phyloP scores from a whole-genome alignment of 129 eudicot species.

The Silybum marianum region DNA sequence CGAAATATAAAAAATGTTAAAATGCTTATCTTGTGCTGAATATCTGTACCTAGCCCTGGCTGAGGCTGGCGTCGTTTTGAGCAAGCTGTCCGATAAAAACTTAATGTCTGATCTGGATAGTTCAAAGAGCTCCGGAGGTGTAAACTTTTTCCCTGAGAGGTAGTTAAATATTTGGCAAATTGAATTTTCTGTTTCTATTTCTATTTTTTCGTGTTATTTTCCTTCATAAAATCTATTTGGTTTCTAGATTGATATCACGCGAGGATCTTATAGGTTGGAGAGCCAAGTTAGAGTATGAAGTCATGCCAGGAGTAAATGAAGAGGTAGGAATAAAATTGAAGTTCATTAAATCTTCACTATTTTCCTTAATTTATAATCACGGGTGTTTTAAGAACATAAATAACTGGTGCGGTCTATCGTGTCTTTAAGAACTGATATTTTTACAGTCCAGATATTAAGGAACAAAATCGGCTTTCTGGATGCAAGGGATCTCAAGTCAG shows the following conservation, averaged over 20 bases:
- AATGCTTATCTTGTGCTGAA: constrained; percentile 12
- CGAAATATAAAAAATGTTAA: background rate
- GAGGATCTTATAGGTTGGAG: constrained; percentile 89
- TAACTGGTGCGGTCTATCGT: constrained; percentile 2
- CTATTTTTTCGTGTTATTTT: background rate
- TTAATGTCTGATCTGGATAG: constrained; percentile 27
- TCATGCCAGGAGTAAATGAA: constrained; percentile 55
- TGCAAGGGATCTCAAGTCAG: constrained; percentile 75
- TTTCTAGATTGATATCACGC: constrained; percentile 67
- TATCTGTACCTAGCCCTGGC: constrained; percentile 65
- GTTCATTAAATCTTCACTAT: background rate
- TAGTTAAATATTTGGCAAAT: constrained; percentile 24
- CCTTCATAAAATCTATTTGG: background rate
- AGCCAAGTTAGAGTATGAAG: constrained; percentile 80
- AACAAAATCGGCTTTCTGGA: constrained; percentile 78
- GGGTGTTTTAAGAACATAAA: background rate
- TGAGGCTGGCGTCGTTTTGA: constrained; percentile 75
- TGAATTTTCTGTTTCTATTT: background rate
- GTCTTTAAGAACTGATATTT: constrained; percentile 56
- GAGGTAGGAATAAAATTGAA: constrained; percentile 58
- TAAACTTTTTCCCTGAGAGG: constrained; percentile 80
- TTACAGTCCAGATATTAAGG: constrained; percentile 98
- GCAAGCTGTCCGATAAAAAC: constrained; percentile 58
- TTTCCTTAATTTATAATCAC: background rate
- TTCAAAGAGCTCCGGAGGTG: constrained; percentile 26